phyloP scores from a whole-genome alignment of 192 early-diverging fungal species.

The Umbelopsis ramanniana region DNA sequence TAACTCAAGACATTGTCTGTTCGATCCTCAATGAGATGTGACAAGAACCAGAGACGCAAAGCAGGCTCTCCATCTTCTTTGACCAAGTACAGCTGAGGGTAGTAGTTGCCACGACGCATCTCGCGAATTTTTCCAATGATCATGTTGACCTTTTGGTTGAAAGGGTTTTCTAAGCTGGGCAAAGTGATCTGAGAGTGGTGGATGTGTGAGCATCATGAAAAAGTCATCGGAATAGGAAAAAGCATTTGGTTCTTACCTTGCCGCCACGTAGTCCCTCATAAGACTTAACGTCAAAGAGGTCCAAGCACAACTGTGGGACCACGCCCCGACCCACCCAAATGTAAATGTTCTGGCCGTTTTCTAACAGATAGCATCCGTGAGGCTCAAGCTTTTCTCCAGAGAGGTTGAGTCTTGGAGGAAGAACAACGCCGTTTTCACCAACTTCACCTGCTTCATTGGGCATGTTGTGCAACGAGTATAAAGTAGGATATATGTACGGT shows the following conservation, averaged over 20 bases:
- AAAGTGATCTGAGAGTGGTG: constrained; percentile 59
- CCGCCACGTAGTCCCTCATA: constrained; percentile 82
- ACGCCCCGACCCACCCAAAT: constrained; percentile 89
- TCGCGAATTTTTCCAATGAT: constrained; percentile 77
- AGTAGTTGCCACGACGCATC: constrained; percentile 68
- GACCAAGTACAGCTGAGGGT: constrained; percentile 80
- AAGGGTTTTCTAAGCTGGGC: constrained; percentile 69
- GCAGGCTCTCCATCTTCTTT: constrained; percentile 92
- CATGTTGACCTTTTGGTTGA: constrained; percentile 72
- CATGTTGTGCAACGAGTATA: constrained; percentile 87
- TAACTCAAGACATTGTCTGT: constrained; percentile 79
- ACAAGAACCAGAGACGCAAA: constrained; percentile 82
- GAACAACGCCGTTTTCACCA: constrained; percentile 64
- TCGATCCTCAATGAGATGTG: constrained; percentile 92
- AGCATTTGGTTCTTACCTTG: constrained; percentile 47
- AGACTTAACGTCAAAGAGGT: constrained; percentile 75
- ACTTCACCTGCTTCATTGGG: constrained; percentile 58
- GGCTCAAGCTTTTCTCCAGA: constrained; percentile 85
- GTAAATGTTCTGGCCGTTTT: constrained; percentile 82
- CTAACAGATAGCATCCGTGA: constrained; percentile 85
- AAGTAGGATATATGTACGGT: constrained; percentile 71
- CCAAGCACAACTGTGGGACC: constrained; percentile 69
- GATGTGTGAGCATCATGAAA: neutral
- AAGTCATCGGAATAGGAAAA: neutral
- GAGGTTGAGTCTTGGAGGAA: constrained; percentile 81